Conservation (phyloP, 2,329 filamentous ascomycete species). For the Botrytis medusae region DNA sequence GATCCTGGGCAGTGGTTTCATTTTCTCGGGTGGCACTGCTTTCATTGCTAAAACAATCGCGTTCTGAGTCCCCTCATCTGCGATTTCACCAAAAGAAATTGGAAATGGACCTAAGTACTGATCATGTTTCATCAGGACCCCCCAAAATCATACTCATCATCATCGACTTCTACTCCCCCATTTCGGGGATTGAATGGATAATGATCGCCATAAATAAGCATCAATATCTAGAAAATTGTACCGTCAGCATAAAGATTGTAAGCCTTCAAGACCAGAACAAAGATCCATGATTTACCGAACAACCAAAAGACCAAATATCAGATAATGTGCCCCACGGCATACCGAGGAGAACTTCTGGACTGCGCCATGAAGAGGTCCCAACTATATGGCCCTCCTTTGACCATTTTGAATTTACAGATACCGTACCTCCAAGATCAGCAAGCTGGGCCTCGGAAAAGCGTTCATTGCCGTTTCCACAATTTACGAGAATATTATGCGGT, state of each 20-base stretch:
- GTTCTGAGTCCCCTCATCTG: conserved; percentile 21
- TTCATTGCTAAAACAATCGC: conserved; percentile 13
- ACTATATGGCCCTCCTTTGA: neutral
- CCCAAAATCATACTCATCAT: conserved; percentile 19
- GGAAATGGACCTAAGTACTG: conserved; percentile 27
- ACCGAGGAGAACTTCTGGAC: neutral
- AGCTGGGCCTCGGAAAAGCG: neutral
- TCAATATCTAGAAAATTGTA: neutral
- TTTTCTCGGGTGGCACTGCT: conserved; percentile 25
- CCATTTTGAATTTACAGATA: neutral
- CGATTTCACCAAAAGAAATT: conserved; percentile 22
- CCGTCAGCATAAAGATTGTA: neutral
- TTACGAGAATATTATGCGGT: neutral
- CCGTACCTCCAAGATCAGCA: neutral
- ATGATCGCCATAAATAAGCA: conserved; percentile 18
- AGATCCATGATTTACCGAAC: neutral
- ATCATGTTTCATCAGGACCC: conserved; percentile 22
- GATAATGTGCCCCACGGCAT: neutral
- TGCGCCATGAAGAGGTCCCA: neutral
- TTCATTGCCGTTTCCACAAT: neutral
- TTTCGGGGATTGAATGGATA: conserved; percentile 20
- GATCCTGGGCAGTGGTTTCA: conserved; percentile 35
- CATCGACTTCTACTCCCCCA: conserved; percentile 16
- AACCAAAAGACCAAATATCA: conserved; percentile 7
- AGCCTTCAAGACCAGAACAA: no score